These are phyloP conservation scores for Protostelium mycophagum DNA, from an alignment of 78 protist genomes.

Conservation along the genomic window DNA sequence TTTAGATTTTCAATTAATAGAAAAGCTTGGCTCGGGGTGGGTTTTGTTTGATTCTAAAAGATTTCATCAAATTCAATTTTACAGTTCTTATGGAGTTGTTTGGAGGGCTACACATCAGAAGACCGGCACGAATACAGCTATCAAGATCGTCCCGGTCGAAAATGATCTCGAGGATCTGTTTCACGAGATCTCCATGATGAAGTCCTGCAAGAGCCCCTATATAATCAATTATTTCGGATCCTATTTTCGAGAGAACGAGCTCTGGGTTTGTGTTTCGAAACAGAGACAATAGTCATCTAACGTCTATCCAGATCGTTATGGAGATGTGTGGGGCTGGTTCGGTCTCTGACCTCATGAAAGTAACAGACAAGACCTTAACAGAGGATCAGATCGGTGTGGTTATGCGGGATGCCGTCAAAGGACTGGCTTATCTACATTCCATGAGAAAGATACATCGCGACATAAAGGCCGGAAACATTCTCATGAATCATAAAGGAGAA, in stretches of 20 bases:
- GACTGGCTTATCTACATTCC: constrained; percentile 54
- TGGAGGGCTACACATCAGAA: constrained; percentile 41
- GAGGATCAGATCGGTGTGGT: constrained; percentile 83
- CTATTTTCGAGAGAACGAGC: constrained; percentile 47
- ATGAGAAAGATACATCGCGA: constrained; percentile 90
- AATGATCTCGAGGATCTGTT: constrained; percentile 66
- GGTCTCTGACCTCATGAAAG: constrained; percentile 58
- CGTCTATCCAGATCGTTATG: constrained; percentile 65
- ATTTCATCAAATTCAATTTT: background rate
- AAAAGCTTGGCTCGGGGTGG: constrained; percentile 61
- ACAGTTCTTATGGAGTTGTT: constrained; percentile 66
- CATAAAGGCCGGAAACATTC: constrained; percentile 75
- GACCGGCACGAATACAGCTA: constrained; percentile 42
- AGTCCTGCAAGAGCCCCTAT: constrained; percentile 31
- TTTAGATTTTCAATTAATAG: constrained; percentile 30
- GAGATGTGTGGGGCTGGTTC: constrained; percentile 90
- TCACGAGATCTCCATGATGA: constrained; percentile 70
- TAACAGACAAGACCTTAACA: constrained; percentile 49
- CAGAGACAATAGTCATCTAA: background rate
- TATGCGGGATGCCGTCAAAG: constrained; percentile 65
- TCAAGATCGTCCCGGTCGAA: constrained; percentile 56
- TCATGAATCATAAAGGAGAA: constrained; percentile 54
- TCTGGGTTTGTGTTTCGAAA: constrained; percentile 53
- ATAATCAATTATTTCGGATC: constrained; percentile 64
- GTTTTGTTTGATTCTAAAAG: background rate